Percentiles rank a stretch among this genome's conserved stretches.
phyloP scores from a whole-genome alignment of 768 basidiomycete species.

The Gloeophyllum trabeum region DNA sequence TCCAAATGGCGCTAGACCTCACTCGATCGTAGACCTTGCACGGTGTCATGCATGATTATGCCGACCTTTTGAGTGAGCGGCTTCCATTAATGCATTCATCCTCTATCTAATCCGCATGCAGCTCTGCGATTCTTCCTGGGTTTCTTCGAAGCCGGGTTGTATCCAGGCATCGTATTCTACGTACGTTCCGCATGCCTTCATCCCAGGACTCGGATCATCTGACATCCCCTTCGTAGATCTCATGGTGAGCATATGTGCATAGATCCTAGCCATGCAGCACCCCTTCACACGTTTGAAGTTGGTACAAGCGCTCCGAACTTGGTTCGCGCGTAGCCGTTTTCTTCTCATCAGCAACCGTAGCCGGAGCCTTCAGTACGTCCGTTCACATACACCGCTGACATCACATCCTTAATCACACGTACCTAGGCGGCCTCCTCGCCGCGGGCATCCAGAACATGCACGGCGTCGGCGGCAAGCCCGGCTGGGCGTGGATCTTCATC shows the following conservation, averaged over 20 bases:
- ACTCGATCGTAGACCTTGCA: slow-evolving; percentile 38
- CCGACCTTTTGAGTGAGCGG: slow-evolving; percentile 40
- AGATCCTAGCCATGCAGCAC: too few species aligned
- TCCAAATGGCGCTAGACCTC: neutral
- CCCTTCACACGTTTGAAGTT: too few species aligned
- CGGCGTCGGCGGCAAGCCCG: slow-evolving; percentile 49
- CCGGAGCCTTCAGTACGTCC: slow-evolving; percentile 59
- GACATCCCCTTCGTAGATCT: too few species aligned
- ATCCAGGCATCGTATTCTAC: slow-evolving; percentile 47
- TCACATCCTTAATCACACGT: neutral
- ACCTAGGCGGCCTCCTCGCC: slow-evolving; percentile 48
- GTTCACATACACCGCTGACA: neutral
- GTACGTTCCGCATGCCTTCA: too few species aligned
- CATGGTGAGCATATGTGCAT: slow-evolving; percentile 32
- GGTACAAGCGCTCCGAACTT: slow-evolving; percentile 74
- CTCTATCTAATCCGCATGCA: slow-evolving; percentile 11
- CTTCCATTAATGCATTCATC: neutral
- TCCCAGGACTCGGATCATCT: too few species aligned
- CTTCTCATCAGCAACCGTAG: slow-evolving; percentile 70
- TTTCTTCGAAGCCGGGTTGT: slow-evolving; percentile 38
- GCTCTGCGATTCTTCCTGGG: slow-evolving; percentile 53
- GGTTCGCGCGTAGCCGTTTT: slow-evolving; percentile 64
- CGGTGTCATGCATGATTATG: slow-evolving; percentile 48
- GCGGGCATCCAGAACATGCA: slow-evolving; percentile 63
- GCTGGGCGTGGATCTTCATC: slow-evolving; percentile 68